Percentiles rank a stretch among this genome's conserved stretches.
phyloP scores from a whole-genome alignment of 2,329 filamentous ascomycete genomes.

The Botrytis byssoidea region DNA sequence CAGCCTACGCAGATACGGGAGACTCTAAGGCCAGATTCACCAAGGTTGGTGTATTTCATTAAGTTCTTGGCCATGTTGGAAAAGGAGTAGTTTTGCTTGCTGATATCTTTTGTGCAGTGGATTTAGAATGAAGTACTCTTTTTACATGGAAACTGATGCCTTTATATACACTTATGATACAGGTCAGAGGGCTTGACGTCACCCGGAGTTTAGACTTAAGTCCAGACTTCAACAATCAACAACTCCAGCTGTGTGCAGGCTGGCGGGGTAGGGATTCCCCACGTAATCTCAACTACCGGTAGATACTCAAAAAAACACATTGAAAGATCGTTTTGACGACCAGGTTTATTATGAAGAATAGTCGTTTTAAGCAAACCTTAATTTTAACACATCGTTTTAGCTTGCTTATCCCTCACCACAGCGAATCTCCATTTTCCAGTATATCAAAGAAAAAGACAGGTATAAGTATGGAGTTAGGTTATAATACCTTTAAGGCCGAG shows the following conservation, averaged over 20 bases:
- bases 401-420: background rate
- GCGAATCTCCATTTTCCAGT: background rate
- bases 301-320: background rate
- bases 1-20: slow-evolving; percentile 52
- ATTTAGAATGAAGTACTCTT: background rate
- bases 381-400: background rate
- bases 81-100: background rate
- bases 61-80: background rate
- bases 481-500: background rate
- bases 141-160: background rate
- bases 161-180: background rate
- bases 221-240: background rate
- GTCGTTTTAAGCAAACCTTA: too few relatives aligned
- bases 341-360: background rate
- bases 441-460: background rate
- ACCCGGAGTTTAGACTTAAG: slow-evolving; percentile 8
- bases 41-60: slow-evolving; percentile 35
- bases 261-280: background rate
- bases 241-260: background rate
- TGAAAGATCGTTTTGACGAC: background rate
- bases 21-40: slow-evolving; percentile 52
- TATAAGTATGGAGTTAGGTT: background rate
- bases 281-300: background rate
- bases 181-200: background rate
- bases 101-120: background rate